Evolutionary conservation across 2,329 filamentous ascomycete species (phyloP).

Genomic region (Arthrobotrys pseudoclavata): DNA sequence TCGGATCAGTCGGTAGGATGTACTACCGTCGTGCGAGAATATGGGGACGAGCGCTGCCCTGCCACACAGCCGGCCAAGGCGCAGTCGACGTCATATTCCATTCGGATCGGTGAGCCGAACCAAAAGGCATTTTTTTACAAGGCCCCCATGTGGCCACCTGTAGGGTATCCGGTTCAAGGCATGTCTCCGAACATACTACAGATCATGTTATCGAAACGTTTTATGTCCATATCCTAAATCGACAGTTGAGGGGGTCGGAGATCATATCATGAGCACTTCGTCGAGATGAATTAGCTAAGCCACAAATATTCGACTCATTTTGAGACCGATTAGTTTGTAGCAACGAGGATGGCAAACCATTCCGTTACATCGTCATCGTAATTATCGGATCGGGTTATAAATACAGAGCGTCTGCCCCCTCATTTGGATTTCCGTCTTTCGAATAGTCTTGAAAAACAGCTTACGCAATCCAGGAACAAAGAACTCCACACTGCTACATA

Average conservation of each 20-base stretch:
- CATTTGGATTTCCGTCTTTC: neutral
- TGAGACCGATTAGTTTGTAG: neutral
- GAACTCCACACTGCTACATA: too few species aligned
- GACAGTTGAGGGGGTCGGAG: neutral
- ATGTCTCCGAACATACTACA: neutral
- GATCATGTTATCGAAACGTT: too few species aligned
- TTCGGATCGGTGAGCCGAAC: neutral
- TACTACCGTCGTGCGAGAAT: neutral
- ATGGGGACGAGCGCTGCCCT: neutral
- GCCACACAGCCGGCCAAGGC: slow-evolving; percentile 9
- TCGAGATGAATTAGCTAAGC: neutral
- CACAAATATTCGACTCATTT: neutral
- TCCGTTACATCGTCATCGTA: neutral
- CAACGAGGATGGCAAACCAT: neutral
- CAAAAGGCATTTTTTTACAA: neutral
- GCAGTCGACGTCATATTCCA: slow-evolving; percentile 32
- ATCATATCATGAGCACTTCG: neutral
- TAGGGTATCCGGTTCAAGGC: neutral
- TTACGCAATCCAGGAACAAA: slow-evolving; percentile 29
- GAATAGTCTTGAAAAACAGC: neutral
- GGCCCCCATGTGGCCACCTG: neutral
- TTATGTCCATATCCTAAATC: too few species aligned
- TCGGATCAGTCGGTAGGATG: neutral
- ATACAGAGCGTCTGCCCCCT: neutral
- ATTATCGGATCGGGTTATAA: neutral